Evolutionary conservation across 2,329 filamentous ascomycete genomes (phyloP), one percentile per base, ranked within the genome.

Genomic region (Helminthosporium solani): DNA sequence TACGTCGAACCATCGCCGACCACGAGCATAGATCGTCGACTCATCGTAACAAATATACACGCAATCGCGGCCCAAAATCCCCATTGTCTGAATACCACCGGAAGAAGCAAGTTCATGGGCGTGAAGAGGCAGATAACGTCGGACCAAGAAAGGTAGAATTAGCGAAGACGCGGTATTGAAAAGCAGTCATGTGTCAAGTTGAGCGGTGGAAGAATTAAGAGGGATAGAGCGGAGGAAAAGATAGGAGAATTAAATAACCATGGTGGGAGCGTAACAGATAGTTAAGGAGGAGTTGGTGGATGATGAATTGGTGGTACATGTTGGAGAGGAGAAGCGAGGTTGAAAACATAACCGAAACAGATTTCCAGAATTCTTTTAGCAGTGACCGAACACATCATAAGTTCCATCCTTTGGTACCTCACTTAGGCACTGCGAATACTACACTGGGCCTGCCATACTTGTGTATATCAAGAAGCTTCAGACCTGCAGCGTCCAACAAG

Each of bases 371-470:
- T 8, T 4, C 3, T 6, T 14, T 31, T 12, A 14, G 9, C 28
- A 14, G 14, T n/a, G 12, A 14, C 14, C 5, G 23, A 25, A 25
- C 23, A 25, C 23, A 6, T 25, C 9, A 25, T 9, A 9, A 25
- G 9, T 25, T 25, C 6, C 23, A 9, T 25, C 28, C 14, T n/a
- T 6, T 14, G 3, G 33, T 19, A 20, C 15, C 33, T 35, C 51
- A 58, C 42, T 56, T 56, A 2, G 46, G 54, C 14, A 52, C 54
- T n/a, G 57, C 57, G 7, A 60, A 25, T 35, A 64, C 54, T 3
- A 63, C 56, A 27, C 46, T 45, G 31, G 61, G 52, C 39, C 50
- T 53, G 40, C 64, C 61, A 52, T 66, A 67, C 2, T 40, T 52
- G 20, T 58, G 50, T 18, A 67, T 39, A 21, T 60, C 53, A 30